Evolutionary conservation across 2,329 filamentous ascomycete species (phyloP), one percentile per base, ranked within the genome.

Genomic region (Ascochyta clinopodiicola): DNA sequence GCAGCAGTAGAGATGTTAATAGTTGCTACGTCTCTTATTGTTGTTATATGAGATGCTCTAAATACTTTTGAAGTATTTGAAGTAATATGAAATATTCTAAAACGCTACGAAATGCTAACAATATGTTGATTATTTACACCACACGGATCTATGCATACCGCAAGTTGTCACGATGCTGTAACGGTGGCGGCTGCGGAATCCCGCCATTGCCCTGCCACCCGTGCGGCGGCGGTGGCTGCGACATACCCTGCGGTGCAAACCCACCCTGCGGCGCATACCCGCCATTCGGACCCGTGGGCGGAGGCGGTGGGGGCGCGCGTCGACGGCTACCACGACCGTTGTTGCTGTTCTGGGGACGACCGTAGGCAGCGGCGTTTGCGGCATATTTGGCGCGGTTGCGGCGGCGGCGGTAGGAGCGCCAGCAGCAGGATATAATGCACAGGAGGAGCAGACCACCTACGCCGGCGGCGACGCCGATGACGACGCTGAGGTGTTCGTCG

Each of bases 401-500:
- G 24, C 71, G 59, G 45, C 71, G 70, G 37, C 65, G 67, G 66
- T 60, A 86, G 39, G 83, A 83, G 64, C 81, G 82, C 56, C 82
- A 77, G 66, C 88, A 82, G 77, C 92, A 96, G 69, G 83, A 83
- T 10, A 88, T 62, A 45, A 97, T 78, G 31, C 83, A 81, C 40
- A 96, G 73, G 15, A 75, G 24, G 17, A 96, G 69, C 6, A 97
- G 79, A 6, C 84, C 86, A 43, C 92, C 94, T 15, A 96, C 80
- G 10, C 86, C 89, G 42, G 81, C 80, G 5, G 84, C 85, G 10
- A 98, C 80, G 22, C 90, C 92, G 61, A 98, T 96, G 62, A 96
- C 89, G 59, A 98, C 85, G 47, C 84, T 79, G 76, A 90, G 90
- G 79, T 98, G 88, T 62, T 87, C 78, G 24, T 84, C 78, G 73